Evolutionary conservation across 768 basidiomycete genomes (phyloP).

Genomic region (Mycena haematopus): DNA sequence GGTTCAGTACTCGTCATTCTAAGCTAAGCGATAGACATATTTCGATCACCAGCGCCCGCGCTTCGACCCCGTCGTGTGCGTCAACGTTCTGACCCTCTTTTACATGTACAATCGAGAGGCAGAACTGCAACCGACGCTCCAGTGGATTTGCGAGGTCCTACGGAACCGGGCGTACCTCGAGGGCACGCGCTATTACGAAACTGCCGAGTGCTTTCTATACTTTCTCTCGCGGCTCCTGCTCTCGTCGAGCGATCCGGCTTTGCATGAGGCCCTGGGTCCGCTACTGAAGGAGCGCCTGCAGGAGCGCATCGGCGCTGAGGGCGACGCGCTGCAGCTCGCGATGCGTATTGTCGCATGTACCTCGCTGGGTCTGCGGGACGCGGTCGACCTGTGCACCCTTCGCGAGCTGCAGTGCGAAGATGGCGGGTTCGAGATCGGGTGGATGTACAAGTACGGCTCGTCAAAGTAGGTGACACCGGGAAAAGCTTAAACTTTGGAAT

Average conservation of each 20-base stretch:
- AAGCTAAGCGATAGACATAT: slow-evolving; percentile 47
- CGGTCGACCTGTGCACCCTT: slow-evolving; percentile 52
- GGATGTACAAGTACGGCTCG: slow-evolving; percentile 62
- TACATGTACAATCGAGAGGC: slow-evolving; percentile 54
- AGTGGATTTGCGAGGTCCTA: slow-evolving; percentile 58
- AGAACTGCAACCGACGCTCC: slow-evolving; percentile 50
- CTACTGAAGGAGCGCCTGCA: slow-evolving; percentile 52
- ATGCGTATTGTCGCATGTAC: slow-evolving; percentile 59
- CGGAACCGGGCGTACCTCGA: slow-evolving; percentile 58
- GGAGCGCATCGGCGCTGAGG: slow-evolving; percentile 56
- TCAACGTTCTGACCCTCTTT: slow-evolving; percentile 57
- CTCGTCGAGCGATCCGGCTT: slow-evolving; percentile 39
- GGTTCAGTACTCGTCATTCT: slow-evolving; percentile 1
- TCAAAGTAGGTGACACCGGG: slow-evolving; percentile 35
- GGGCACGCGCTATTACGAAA: slow-evolving; percentile 62
- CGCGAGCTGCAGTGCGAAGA: slow-evolving; percentile 57
- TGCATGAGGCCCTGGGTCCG: slow-evolving; percentile 45
- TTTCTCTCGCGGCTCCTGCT: slow-evolving; percentile 54
- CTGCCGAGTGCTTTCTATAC: slow-evolving; percentile 59
- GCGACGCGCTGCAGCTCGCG: slow-evolving; percentile 61
- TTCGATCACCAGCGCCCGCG: slow-evolving; percentile 58
- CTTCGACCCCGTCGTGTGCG: slow-evolving; percentile 60
- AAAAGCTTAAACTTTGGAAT: too few species aligned
- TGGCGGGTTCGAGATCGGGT: slow-evolving; percentile 61
- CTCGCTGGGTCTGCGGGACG: slow-evolving; percentile 47